Evolutionary conservation across 495 filamentous ascomycete species (phyloP), one percentile per base, ranked within the genome.

Genomic region (Sporormia fimetaria): DNA sequence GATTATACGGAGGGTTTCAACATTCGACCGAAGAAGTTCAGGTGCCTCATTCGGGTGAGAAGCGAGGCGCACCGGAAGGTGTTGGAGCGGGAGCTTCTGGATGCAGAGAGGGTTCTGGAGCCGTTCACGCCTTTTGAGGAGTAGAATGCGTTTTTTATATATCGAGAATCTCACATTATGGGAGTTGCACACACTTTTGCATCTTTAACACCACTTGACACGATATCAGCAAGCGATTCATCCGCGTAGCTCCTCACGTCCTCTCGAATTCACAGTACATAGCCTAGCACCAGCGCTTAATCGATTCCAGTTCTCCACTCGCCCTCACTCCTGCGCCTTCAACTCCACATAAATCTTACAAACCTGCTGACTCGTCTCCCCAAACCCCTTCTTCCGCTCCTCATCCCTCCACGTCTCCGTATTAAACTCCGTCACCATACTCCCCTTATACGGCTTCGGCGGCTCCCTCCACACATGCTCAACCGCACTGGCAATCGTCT

Each of bases 1-100:
- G 58, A 53, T 15, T 61, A 61, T 42, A 61, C 58, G n/a, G 51
- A 61, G 28, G 58, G 58, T 9, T 61, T 61, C 40, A 61, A 61
- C 41, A 56, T 61, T 4, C 23, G 58, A 27, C 58, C 58, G 20
- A 21, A 43, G 45, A 52, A 52, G 21, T 61, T 61, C 35, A 54
- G 59, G 23, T 59, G 56, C 28, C 46, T 47, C 11, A 50, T 61
- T 5, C 36, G 39, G 30, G 40, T 59, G 3, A 29, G 58, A 29
- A 57, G 54, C 33, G 51, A 49, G 24, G 21, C 16, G 37, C 58
- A 57, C 47, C 34, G 35, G 41, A 12, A 14, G 35, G 51, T 59
- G 12, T 24, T 61, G 35, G 45, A 49, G 32, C 37, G 39, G 22
- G 58, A 61, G 30, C 32, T 42, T 30, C 18, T 27, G 40, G 42